Percentiles rank a stretch among this genome's conserved stretches.
Conservation (phyloP, 345 rosid species). For the Nasturtium officinale region DNA sequence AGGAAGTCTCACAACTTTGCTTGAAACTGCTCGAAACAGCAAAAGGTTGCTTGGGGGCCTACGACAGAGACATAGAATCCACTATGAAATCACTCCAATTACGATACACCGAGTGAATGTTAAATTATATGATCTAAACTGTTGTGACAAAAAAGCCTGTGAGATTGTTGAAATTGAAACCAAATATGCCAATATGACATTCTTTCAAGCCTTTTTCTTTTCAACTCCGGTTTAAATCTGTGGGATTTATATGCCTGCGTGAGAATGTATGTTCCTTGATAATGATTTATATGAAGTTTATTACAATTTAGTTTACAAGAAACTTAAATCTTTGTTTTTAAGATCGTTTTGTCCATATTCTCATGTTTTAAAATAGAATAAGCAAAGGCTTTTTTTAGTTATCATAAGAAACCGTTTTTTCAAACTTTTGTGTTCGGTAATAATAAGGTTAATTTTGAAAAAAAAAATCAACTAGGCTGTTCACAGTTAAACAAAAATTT, state of each 20-base stretch:
- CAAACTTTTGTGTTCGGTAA: too few species aligned
- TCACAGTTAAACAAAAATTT: neutral
- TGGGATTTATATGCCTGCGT: neutral
- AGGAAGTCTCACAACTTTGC: constrained; percentile 52
- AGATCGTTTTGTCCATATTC: too few species aligned
- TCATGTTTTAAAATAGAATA: too few species aligned
- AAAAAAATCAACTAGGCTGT: too few species aligned
- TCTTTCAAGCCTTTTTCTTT: neutral
- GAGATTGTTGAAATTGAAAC: neutral
- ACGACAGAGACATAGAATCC: constrained; percentile 56
- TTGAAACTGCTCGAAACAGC: constrained; percentile 69
- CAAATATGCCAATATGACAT: neutral
- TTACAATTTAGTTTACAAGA: too few species aligned
- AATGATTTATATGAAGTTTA: too few species aligned
- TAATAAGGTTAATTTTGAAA: too few species aligned
- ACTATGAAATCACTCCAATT: constrained; percentile 41
- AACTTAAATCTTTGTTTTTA: too few species aligned
- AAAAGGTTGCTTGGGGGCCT: constrained; percentile 48
- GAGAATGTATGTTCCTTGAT: neutral
- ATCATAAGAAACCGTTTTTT: too few species aligned
- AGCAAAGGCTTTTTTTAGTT: too few species aligned
- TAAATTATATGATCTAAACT: neutral
- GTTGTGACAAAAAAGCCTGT: neutral
- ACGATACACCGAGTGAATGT: constrained; percentile 13
- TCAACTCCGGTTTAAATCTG: too few species aligned